Evolutionary conservation across 371 early-diverging fungal species (phyloP), one percentile per base, ranked within the genome.

Genomic region (Homolaphlyctis polyrhiza): DNA sequence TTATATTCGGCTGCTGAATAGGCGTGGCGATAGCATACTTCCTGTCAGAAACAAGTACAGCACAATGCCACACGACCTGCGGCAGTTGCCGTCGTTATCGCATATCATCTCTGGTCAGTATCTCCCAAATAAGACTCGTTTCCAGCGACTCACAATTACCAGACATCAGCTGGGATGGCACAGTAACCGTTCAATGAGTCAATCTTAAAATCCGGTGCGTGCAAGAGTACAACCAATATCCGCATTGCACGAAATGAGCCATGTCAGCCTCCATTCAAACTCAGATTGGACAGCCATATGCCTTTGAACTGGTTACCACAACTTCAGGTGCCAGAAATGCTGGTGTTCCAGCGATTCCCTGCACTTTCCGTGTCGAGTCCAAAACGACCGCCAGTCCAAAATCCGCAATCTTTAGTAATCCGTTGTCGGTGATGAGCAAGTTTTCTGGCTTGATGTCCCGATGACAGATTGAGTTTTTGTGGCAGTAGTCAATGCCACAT

Each of bases 371-470:
- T 1, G 32, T 32, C 1, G 43, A 54, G 21, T 55, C 33, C 18
- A 63, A 16, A 1, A 78, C 72, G 30, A 76, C 35, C 29, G 84
- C 81, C 29, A 80, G 67, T 2, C 85, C 85, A 68, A 84, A 84
- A 58, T 84, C 85, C 28, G 75, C 83, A 1, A 84, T 66, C 65
- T 82, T 82, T 16, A 84, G 65, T 35, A 85, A 83, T 8, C 83
- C 82, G 6, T 65, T 65, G 5, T 74, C 67, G 1, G 74, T 66
- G 52, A 84, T 77, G 25, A 84, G 67, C 60, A 84, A 55, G 54
- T 84, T 82, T 78, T 85, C 86, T 29, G 85, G 81, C 62, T 81
- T 80, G 48, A 79, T 61, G 62, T 77, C 87, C 65, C 77, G 66
- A 63, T 75, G 82, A 76, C 81, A 76, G 62, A 82, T 81, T 33